These are phyloP conservation scores for Kokia cookei DNA, from an alignment of 441 rosid species.

Conservation along the genomic window DNA sequence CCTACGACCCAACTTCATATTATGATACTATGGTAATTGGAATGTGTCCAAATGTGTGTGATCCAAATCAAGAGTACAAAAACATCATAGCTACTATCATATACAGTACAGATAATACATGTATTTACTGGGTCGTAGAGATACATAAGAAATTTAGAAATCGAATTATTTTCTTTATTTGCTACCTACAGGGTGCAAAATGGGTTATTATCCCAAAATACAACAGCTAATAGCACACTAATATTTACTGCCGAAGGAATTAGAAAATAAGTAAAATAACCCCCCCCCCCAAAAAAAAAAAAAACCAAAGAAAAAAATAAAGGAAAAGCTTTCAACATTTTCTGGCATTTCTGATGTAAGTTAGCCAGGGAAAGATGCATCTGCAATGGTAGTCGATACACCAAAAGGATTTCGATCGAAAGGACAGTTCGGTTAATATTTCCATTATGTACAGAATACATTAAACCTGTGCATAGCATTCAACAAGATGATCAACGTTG, in stretches of 20 bases:
- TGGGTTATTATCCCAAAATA: constrained; percentile 11
- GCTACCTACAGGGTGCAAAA: neutral
- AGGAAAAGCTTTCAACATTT: neutral
- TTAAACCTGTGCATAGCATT: constrained; percentile 22
- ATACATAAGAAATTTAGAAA: neutral
- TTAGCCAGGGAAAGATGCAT: neutral
- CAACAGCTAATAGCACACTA: neutral
- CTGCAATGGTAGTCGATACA: neutral
- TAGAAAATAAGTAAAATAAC: neutral
- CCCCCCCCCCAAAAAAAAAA: no score
- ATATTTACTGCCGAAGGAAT: neutral
- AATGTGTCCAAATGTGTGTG: no score
- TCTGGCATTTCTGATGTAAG: neutral
- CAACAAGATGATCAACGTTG: neutral
- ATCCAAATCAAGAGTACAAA: neutral
- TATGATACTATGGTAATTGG: no score
- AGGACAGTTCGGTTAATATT: neutral
- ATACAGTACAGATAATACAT: neutral
- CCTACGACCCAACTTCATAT: neutral
- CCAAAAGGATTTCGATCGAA: neutral
- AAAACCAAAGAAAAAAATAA: no score
- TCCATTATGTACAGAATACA: constrained; percentile 20
- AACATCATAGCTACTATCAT: neutral
- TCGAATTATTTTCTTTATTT: neutral
- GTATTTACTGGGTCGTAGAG: neutral